Evolutionary conservation across 352 stramenopile genomes (phyloP).

Genomic region (Phytophthora cryptogea): DNA sequence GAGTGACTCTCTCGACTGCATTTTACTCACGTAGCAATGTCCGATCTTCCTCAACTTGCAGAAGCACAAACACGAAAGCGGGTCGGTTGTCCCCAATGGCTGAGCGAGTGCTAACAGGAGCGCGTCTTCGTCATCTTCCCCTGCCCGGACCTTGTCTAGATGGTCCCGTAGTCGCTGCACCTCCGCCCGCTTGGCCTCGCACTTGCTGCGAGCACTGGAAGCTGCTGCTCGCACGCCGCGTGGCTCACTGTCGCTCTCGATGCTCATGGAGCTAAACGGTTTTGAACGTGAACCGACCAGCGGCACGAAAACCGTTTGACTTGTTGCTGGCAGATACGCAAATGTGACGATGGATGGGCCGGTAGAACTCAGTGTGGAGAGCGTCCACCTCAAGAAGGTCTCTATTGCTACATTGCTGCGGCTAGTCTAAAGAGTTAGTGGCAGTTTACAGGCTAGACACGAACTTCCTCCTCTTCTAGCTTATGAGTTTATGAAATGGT

Average conservation of each 20-base stretch:
- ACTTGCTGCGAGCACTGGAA: slow-evolving; percentile 17
- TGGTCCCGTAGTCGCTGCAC: slow-evolving; percentile 27
- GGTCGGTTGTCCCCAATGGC: slow-evolving; percentile 46
- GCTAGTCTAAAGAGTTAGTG: neutral
- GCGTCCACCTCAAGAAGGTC: slow-evolving; percentile 30
- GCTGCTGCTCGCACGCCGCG: slow-evolving; percentile 3
- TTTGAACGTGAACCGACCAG: slow-evolving; percentile 2
- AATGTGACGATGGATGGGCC: slow-evolving; percentile 15
- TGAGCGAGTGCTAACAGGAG: slow-evolving; percentile 23
- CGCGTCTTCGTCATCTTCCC: slow-evolving; percentile 32
- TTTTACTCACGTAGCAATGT: slow-evolving; percentile 39
- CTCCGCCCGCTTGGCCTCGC: slow-evolving; percentile 24
- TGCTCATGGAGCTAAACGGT: slow-evolving; percentile 28
- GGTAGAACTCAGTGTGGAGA: slow-evolving; percentile 13
- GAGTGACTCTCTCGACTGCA: neutral
- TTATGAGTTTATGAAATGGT: slow-evolving; percentile 59
- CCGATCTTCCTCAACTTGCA: slow-evolving; percentile 62
- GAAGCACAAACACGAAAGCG: slow-evolving; percentile 59
- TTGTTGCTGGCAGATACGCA: slow-evolving; percentile 2
- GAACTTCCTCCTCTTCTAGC: slow-evolving; percentile 25
- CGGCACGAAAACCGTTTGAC: slow-evolving; percentile 9
- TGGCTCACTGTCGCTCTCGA: slow-evolving; percentile 26
- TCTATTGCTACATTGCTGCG: slow-evolving; percentile 31
- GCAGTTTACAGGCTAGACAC: slow-evolving; percentile 16
- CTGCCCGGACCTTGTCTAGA: slow-evolving; percentile 23